phyloP scores from a whole-genome alignment of 1,284 basidiomycete genomes.

The Moesziomyces sp. region DNA sequence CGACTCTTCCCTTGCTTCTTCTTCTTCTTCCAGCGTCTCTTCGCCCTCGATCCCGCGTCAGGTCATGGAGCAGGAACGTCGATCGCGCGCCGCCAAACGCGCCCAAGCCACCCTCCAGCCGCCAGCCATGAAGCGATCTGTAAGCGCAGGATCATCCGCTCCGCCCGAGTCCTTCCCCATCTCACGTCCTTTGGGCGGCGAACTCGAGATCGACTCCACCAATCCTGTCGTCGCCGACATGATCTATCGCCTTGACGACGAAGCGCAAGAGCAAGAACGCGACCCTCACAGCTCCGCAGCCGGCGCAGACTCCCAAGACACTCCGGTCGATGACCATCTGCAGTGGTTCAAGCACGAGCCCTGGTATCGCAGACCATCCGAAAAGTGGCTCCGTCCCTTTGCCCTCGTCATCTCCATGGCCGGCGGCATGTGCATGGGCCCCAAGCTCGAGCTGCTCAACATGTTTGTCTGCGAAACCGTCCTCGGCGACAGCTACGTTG shows the following conservation, averaged over 20 bases:
- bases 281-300: not conserved
- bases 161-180: slow-evolving; percentile 26
- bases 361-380: slow-evolving; percentile 57
- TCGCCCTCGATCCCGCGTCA: slow-evolving; percentile 31
- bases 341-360: slow-evolving; percentile 51
- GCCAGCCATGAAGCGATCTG: slow-evolving; percentile 25
- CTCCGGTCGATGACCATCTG: slow-evolving; percentile 45
- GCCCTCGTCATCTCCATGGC: slow-evolving; percentile 55
- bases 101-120: slow-evolving; percentile 15
- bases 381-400: slow-evolving; percentile 58
- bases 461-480: slow-evolving; percentile 61
- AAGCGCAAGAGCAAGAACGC: slow-evolving; percentile 23
- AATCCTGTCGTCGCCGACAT: slow-evolving; percentile 50
- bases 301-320: not conserved
- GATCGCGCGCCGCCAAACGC: slow-evolving; percentile 7
- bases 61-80: slow-evolving; percentile 21
- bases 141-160: slow-evolving; percentile 19
- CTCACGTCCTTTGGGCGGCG: slow-evolving; percentile 28
- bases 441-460: slow-evolving; percentile 60
- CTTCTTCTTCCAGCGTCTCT: slow-evolving; percentile 10
- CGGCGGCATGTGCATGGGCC: slow-evolving; percentile 59
- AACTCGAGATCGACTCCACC: slow-evolving; percentile 49
- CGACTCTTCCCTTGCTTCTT: slow-evolving; percentile 15
- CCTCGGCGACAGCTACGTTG: slow-evolving; percentile 33
- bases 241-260: slow-evolving; percentile 51